These are phyloP conservation scores for Ophiorrhiza pumila DNA, from an alignment of 257 asterid species.

Conservation along the genomic window DNA sequence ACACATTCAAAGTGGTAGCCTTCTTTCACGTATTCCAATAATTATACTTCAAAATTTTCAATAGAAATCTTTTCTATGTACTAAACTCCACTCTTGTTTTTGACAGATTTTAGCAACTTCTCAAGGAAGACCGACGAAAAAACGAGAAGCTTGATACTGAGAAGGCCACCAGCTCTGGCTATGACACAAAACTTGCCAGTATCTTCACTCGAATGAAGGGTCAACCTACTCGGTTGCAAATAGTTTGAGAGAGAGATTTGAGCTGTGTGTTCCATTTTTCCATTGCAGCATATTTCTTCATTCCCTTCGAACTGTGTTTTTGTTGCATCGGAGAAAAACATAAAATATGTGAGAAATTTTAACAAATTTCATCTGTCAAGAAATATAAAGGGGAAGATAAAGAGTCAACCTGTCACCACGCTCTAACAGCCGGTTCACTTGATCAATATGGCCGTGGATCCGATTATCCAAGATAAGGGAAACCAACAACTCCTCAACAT, in stretches of 20 bases:
- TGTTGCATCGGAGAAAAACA: background rate
- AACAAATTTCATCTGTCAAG: background rate
- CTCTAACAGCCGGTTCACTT: conserved; percentile 84
- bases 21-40: background rate
- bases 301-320: conserved; percentile 74
- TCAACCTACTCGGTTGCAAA: conserved; percentile 74
- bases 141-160: background rate
- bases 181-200: background rate
- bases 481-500: conserved; percentile 87
- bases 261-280: conserved; percentile 97
- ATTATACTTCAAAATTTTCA: background rate
- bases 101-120: background rate
- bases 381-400: background rate
- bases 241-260: conserved; percentile 68
- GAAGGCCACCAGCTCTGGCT: background rate
- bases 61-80: background rate
- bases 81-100: background rate
- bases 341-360: background rate
- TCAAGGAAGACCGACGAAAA: background rate
- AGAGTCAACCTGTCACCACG: conserved; percentile 85
- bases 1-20: background rate
- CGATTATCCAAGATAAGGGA: conserved; percentile 91
- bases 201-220: background rate
- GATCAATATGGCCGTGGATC: conserved; percentile 89
- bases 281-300: conserved; percentile 84